Evolutionary conservation across 192 early-diverging fungal genomes (phyloP).

Genomic region (Linnemannia elongata): DNA sequence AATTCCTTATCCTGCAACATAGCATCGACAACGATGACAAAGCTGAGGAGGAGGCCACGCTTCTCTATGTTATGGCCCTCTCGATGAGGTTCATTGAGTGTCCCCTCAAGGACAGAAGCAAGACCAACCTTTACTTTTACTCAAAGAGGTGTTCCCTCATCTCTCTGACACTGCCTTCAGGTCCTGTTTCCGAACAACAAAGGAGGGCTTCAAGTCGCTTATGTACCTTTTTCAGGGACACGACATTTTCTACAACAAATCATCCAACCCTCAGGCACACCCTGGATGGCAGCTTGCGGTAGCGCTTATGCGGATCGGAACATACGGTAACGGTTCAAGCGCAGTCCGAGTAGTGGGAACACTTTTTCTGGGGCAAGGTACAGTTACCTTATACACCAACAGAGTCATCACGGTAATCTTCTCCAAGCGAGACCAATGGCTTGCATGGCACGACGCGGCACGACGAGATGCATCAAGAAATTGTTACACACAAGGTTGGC

Average conservation of each 20-base stretch:
- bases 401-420: neutral
- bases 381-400: neutral
- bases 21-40: neutral
- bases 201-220: neutral
- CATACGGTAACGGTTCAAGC: neutral
- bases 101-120: neutral
- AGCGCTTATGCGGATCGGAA: neutral
- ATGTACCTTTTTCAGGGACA: neutral
- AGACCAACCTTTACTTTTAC: neutral
- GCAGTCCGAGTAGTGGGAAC: neutral
- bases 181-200: too few species aligned
- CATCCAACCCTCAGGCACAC: neutral
- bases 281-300: neutral
- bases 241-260: neutral
- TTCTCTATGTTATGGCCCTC: neutral
- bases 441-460: too few species aligned
- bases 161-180: neutral
- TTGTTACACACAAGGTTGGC: too few species aligned
- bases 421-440: too few species aligned
- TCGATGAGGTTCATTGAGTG: neutral
- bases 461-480: too few species aligned
- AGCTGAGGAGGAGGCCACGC: neutral
- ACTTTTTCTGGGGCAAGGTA: neutral
- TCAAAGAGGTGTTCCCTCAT: neutral
- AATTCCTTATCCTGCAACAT: neutral